A percentile compares a stretch with the other conserved stretches of the same genome.
phyloP scores from a whole-genome alignment of 257 asterid genomes.

The Solanum rostratum region DNA sequence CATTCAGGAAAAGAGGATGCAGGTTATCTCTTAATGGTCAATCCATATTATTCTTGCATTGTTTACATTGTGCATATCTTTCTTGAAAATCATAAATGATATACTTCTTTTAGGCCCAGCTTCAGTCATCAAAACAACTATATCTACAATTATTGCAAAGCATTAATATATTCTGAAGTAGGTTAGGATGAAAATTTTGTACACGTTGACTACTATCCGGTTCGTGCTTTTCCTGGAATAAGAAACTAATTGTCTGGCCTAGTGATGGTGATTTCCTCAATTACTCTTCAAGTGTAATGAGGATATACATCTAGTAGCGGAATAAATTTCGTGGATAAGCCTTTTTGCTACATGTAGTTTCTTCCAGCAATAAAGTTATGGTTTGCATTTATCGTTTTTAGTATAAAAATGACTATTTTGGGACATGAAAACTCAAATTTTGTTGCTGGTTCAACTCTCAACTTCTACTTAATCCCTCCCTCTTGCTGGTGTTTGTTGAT shows the following conservation, averaged over 20 bases:
- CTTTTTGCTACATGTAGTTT: background rate
- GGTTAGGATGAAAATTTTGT: background rate
- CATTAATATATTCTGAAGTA: background rate
- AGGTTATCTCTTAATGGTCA: conserved; percentile 25
- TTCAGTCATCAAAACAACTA: background rate
- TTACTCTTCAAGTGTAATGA: background rate
- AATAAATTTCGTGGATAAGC: background rate
- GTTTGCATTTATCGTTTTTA: background rate
- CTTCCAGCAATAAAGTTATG: background rate
- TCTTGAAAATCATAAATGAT: background rate
- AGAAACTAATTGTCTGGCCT: background rate
- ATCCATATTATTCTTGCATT: background rate
- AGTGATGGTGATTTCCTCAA: background rate
- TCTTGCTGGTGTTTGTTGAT: background rate
- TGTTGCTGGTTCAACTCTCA: background rate
- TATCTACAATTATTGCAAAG: background rate
- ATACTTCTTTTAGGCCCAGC: background rate
- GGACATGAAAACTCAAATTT: background rate
- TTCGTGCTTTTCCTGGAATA: background rate
- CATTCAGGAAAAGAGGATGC: conserved; percentile 43
- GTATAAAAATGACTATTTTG: background rate
- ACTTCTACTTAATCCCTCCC: background rate
- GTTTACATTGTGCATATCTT: background rate
- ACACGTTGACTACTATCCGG: background rate
- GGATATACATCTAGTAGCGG: background rate